Evolutionary conservation across 1,284 basidiomycete species (phyloP), one percentile per base, ranked within the genome.

Genomic region (Ganoderma lucidum): DNA sequence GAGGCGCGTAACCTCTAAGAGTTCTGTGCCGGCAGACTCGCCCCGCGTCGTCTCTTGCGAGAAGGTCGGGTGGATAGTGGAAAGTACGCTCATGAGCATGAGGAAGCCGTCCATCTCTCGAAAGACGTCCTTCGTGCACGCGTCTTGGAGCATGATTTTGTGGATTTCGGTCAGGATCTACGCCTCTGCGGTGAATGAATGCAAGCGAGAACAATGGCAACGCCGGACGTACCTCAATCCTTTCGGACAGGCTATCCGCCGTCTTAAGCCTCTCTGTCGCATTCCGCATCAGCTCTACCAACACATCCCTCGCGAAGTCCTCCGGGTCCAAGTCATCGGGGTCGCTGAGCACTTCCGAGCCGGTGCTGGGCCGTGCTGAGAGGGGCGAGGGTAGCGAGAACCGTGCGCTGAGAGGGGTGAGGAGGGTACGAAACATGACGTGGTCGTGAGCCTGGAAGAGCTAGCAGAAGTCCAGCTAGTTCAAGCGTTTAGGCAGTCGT

Each of bases 81-180:
- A 91, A 4, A 95, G 81, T 39, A 90, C 84, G 73, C 87, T 92
- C 80, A 93, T 88, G 55, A 93, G 81, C 19, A 89, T 85, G 30
- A 94, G 81, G 75, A 94, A 94, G 0, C 93, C 93, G 72, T 95
- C 93, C 76, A 92, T 83, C 75, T 93, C 91, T 9, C 92, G 85
- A 78, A 95, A 95, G 9, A 91, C 88, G 67, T 91, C 89, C 78
- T 90, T 92, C 10, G 92, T 92, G 65, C 80, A 82, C 9, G 83
- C 76, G 71, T 91, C 88, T 76, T 90, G 86, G 17, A 83, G 79
- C 82, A 93, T 83, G 23, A 90, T 86, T 41, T 86, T 82, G 66
- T 87, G 85, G 55, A 93, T 88, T 72, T 91, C 90, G 23, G 80
- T 81, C 65, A 93, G 79, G 32, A 87, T 82, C 92, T 93, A 70